Evolutionary conservation across 108 stramenopile genomes (phyloP).

Genomic region (Discostella pseudostelligera): DNA sequence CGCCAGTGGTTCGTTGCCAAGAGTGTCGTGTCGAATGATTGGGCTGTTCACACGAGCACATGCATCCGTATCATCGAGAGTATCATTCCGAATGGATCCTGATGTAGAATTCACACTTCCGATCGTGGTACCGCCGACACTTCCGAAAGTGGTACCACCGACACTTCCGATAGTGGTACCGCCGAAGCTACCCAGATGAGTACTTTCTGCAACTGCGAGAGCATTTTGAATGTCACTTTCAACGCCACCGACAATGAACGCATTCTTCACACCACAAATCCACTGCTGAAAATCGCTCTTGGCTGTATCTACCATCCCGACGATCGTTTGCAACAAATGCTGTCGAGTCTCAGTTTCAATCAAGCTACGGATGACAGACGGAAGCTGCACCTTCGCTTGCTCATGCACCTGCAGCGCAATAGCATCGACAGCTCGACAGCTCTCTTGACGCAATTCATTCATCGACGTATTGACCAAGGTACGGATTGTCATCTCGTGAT

Average conservation of each 20-base stretch:
- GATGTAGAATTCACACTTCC: no score
- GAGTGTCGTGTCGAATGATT: no score
- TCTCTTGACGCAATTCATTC: constrained; percentile 12
- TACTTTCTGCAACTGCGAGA: not conserved
- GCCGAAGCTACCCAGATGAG: not conserved
- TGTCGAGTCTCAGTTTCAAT: constrained; percentile 15
- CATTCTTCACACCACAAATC: constrained; percentile 9
- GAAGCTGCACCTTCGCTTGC: not conserved
- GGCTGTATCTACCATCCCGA: constrained; percentile 2
- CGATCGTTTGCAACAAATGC: constrained; percentile 4
- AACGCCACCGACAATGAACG: not conserved
- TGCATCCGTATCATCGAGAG: no score
- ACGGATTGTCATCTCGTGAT: constrained; percentile 7
- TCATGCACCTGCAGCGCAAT: constrained; percentile 1
- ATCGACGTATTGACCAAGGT: constrained; percentile 5
- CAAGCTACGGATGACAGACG: constrained; percentile 1
- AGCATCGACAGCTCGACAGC: constrained; percentile 5
- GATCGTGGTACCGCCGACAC: no score
- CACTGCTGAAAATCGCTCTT: constrained; percentile 20
- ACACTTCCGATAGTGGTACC: not conserved
- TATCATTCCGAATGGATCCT: no score
- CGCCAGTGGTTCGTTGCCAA: no score
- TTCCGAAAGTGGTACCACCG: no score
- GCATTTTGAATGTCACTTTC: not conserved
- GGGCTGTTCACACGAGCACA: no score